Base-by-base conservation (phyloP, 257 asterid genomes). In the Lithospermum erythrorhizon region DNA sequence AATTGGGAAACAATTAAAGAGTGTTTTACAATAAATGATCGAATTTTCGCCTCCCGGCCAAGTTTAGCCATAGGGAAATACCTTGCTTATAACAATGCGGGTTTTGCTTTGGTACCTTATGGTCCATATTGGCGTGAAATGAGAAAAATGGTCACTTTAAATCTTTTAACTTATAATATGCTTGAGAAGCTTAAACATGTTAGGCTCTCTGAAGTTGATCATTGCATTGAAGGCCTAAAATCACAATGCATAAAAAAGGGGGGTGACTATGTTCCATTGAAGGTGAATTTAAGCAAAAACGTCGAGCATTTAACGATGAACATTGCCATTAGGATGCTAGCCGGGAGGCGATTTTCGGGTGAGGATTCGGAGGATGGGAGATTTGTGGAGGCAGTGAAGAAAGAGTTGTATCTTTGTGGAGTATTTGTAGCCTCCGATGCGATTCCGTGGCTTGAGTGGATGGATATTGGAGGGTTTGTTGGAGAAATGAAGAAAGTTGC, bases 61-160 rank as follows among this genome's bases (percentile, higher is more conserved):
- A 35, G 15, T 48, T 23, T 69, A 70, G 75, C 83, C 5, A 16
- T 70, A 0, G 76, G 65, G 0, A 72, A 73, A 56, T 72, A 69
- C 69, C 21, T 83, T 2, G 85, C 80, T 14, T 77, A 83, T 30
- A 57, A 66, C 6, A 16, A 67, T 6, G 86, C 84, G 0, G 0
- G 30, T 1, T 80, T 85, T 45, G 75, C 76, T 0, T 18, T 85
- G 3, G 77, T 82, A 7, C 78, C 83, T 32, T 82, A 84, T 24
- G 89, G 94, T 2, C 66, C 69, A 29, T 84, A 76, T 22, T 84
- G 89, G 94, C 87, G 89, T 3, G 61, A 78, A 1, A 61, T 82
- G 11, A 65, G 87, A 0, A 84, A 82, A 47, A 60, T 84, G 74
- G 82, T 63, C 51, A 80, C 79, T 15, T 69, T 78, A 0, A 74